These are phyloP conservation scores for Termitomyces sp. DNA, from an alignment of 768 basidiomycete species.

Conservation along the genomic window DNA sequence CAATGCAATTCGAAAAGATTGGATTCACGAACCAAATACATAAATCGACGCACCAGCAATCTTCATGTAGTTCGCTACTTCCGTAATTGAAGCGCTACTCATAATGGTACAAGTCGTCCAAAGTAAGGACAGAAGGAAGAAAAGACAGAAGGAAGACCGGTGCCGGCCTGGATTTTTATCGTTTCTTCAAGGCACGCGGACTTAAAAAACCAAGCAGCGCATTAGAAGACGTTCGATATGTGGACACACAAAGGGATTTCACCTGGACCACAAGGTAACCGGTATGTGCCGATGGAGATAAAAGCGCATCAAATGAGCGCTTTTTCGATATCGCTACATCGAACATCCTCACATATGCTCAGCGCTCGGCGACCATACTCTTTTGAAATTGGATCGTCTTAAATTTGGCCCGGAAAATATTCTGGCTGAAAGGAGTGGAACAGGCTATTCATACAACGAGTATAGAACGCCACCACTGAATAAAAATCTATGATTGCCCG, in stretches of 20 bases:
- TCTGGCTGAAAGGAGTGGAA: not conserved
- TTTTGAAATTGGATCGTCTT: not conserved
- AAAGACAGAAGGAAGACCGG: not conserved
- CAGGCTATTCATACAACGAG: not conserved
- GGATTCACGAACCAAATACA: conserved; percentile 12
- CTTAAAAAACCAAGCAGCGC: not conserved
- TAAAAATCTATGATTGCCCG: not conserved
- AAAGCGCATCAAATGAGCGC: not conserved
- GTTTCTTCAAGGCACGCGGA: not conserved
- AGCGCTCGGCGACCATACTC: not conserved
- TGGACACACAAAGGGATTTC: not conserved
- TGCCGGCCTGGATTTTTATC: not conserved
- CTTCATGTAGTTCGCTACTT: conserved; percentile 16
- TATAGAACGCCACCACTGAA: not conserved
- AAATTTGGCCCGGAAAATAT: not conserved
- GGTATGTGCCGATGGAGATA: not conserved
- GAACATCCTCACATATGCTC: not conserved
- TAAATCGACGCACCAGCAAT: conserved; percentile 17
- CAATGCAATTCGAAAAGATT: not conserved
- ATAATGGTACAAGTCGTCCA: not conserved
- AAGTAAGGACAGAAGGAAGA: not conserved
- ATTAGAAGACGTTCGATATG: not conserved
- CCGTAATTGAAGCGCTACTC: conserved; percentile 1
- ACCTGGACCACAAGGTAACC: not conserved
- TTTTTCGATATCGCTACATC: not conserved